phyloP scores from a whole-genome alignment of 2,329 filamentous ascomycete species.

The Gremmenia infestans region DNA sequence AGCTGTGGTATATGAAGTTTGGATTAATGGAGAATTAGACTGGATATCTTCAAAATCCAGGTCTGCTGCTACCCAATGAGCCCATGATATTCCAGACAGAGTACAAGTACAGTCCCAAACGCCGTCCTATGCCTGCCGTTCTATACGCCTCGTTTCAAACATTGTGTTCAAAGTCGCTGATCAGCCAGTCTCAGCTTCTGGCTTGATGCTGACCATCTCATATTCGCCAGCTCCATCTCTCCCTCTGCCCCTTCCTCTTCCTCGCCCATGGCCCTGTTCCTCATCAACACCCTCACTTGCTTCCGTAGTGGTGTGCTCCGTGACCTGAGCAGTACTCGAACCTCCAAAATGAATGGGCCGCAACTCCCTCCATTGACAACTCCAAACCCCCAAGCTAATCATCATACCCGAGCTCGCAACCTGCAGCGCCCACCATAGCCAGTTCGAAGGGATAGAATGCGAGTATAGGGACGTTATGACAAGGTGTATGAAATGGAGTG shows the following conservation, averaged over 20 bases:
- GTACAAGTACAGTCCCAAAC: conserved; percentile 14
- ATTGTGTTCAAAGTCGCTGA: conserved; percentile 5
- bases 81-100: background rate
- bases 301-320: conserved; percentile 19
- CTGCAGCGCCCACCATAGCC: conserved; percentile 82
- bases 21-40: conserved; percentile 12
- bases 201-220: conserved; percentile 58
- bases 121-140: conserved; percentile 16
- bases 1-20: conserved; percentile 3
- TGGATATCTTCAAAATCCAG: conserved; percentile 12
- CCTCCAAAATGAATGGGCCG: conserved; percentile 83
- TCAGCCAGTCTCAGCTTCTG: conserved; percentile 19
- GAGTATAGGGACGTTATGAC: conserved; percentile 74
- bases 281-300: conserved; percentile 34
- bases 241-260: conserved; percentile 47
- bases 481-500: conserved; percentile 79
- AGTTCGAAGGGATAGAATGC: conserved; percentile 66
- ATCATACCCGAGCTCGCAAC: conserved; percentile 56
- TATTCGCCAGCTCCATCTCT: conserved; percentile 55
- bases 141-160: conserved; percentile 16
- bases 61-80: background rate
- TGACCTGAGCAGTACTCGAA: conserved; percentile 27
- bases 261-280: conserved; percentile 47
- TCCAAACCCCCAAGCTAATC: conserved; percentile 77
- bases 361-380: conserved; percentile 84